Evolutionary conservation across 345 rosid species (phyloP).

Genomic region (Eucalyptus cloeziana): DNA sequence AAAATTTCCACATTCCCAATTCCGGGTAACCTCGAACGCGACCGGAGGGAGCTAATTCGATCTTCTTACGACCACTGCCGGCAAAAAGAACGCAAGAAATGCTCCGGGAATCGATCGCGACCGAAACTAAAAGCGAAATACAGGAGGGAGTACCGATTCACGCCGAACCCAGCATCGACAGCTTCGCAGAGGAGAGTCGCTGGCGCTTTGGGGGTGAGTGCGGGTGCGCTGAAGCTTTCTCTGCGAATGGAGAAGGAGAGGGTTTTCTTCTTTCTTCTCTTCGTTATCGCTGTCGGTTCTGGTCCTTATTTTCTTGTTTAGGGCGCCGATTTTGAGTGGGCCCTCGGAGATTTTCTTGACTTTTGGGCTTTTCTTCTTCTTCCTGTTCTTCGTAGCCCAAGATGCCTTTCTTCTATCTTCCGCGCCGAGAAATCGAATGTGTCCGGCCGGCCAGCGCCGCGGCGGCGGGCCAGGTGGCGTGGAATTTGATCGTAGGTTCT

Average conservation of each 20-base stretch:
- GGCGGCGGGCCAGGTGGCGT: neutral
- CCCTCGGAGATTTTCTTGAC: neutral
- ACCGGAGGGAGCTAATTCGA: neutral
- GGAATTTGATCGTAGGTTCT: neutral
- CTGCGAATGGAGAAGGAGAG: neutral
- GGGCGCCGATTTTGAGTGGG: neutral
- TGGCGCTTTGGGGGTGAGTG: neutral
- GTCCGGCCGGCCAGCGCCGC: neutral
- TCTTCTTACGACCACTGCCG: neutral
- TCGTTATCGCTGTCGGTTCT: neutral
- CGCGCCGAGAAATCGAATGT: neutral
- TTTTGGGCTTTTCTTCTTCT: neutral
- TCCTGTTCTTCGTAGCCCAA: neutral
- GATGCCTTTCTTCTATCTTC: neutral
- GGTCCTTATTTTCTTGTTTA: neutral
- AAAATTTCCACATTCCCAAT: neutral
- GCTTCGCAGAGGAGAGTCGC: neutral
- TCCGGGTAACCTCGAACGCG: neutral
- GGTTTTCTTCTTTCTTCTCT: neutral
- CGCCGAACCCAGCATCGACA: neutral
- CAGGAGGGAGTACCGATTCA: neutral
- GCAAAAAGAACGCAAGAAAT: neutral
- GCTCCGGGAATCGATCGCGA: neutral
- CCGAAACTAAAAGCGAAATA: neutral
- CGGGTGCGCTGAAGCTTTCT: neutral